These are phyloP conservation scores for Eucalyptus caleyi DNA, from an alignment of 345 rosid genomes.

Conservation along the genomic window DNA sequence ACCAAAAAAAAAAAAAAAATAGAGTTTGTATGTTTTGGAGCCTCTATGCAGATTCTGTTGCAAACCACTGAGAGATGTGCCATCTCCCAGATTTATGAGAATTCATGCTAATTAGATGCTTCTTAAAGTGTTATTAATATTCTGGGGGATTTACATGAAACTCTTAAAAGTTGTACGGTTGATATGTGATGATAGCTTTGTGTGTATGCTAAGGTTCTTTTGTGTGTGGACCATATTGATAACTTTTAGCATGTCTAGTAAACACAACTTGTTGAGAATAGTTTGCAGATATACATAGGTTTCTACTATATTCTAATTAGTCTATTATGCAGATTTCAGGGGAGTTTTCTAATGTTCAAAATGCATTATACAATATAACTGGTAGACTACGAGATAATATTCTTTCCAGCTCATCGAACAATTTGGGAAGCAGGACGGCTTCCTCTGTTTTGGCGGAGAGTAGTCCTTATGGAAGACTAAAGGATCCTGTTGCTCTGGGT, in stretches of 20 bases:
- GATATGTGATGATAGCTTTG: neutral
- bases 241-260: neutral
- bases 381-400: constrained; percentile 69
- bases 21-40: neutral
- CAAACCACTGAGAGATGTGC: neutral
- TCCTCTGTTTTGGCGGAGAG: constrained; percentile 35
- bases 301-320: neutral
- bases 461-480: constrained; percentile 29
- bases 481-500: constrained; percentile 19
- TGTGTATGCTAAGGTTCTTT: neutral
- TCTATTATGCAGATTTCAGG: constrained; percentile 62
- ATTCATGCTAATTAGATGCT: neutral
- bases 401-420: constrained; percentile 24
- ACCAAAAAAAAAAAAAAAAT: neutral
- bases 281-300: neutral
- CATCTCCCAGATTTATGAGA: neutral
- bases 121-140: neutral
- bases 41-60: neutral
- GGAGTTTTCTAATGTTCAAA: constrained; percentile 56
- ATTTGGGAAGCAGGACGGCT: constrained; percentile 23
- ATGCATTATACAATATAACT: constrained; percentile 69
- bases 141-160: neutral
- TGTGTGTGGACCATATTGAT: neutral
- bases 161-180: neutral
- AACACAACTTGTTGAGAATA: neutral